Conservation (phyloP, 768 basidiomycete species). For the Rhodotorula sphaerocarpa region DNA sequence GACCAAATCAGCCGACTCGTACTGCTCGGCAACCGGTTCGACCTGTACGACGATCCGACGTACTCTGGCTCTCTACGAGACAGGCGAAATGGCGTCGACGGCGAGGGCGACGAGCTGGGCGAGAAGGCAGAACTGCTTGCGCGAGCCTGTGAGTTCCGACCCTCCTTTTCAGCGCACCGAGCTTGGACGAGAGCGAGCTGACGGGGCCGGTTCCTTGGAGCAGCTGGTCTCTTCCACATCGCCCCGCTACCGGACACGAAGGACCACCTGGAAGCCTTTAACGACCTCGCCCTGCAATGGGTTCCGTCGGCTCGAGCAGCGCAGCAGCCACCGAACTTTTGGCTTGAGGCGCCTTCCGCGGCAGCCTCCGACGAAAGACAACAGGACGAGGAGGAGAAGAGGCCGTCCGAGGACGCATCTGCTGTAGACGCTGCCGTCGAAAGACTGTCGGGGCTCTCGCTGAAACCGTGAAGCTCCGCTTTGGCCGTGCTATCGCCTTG, state of each 20-base stretch:
- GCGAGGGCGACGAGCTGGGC: slow-evolving; percentile 6
- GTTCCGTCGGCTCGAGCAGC: neutral
- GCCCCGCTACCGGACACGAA: slow-evolving; percentile 20
- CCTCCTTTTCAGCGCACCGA: no score
- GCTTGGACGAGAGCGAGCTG: neutral
- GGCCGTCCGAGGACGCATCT: no score
- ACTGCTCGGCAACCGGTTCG: slow-evolving; percentile 35
- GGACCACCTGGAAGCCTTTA: slow-evolving; percentile 32
- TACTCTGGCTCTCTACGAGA: slow-evolving; percentile 10
- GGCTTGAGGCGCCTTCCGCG: neutral
- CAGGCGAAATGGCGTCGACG: neutral
- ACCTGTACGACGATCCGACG: slow-evolving; percentile 35
- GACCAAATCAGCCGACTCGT: slow-evolving; percentile 6
- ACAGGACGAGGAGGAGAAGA: no score
- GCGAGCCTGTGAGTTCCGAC: slow-evolving; percentile 4
- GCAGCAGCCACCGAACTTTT: neutral
- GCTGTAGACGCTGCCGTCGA: no score
- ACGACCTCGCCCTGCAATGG: slow-evolving; percentile 34
- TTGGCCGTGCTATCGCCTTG: no score
- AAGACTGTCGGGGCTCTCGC: no score
- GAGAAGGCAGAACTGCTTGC: slow-evolving; percentile 9
- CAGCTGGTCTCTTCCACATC: slow-evolving; percentile 22
- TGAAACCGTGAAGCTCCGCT: no score
- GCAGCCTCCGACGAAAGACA: no score
- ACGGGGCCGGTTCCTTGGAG: neutral